Base-by-base conservation (phyloP, 106 monocot genomes). In the Hemerocallis citrina region DNA sequence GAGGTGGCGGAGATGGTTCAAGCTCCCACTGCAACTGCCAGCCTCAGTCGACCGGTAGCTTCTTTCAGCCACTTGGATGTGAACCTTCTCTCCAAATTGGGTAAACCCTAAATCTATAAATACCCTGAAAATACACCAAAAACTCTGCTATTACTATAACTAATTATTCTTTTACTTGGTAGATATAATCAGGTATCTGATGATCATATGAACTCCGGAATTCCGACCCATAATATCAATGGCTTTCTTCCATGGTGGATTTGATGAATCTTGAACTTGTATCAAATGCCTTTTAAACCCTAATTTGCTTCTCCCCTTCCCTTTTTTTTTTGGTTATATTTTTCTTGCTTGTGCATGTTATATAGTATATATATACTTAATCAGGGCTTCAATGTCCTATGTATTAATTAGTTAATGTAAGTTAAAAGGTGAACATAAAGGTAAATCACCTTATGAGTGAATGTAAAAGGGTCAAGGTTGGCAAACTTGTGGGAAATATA, bases 11-110 rank as follows among this genome's bases (percentile, higher is more conserved):
- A 33, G 45, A 59, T 24, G 60, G 21, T 20, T 19, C 32, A 9
- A 44, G 31, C 13, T 34, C 25, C 34, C 23, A 66, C 54, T 62
- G n/a, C 27, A 4, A 57, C n/a, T 17, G 32, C 6, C 52, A 27
- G 1, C 29, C 65, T 43, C 24, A 42, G 34, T 66, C 62, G 49
- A 21, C 52, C 4, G 47, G 64, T 31, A 52, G 21, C 1, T 75
- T 81, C 68, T 81, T 71, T 71, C 75, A 57, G 57, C 71, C 72
- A 7, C 50, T 71, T 15, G 63, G 32, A 59, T 67, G 52, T 38
- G 46, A 57, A 5, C 66, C 71, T 49, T 67, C 66, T 36, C 23
- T 71, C n/a, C 62, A 61, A 50, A 72, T 68, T 30, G 65, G 75
- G 81, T 81, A 67, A 57, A 29, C 17, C 1, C 45, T 11, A 5